phyloP scores from a whole-genome alignment of 2,329 filamentous ascomycete genomes.

The Aureobasidium sp. region DNA sequence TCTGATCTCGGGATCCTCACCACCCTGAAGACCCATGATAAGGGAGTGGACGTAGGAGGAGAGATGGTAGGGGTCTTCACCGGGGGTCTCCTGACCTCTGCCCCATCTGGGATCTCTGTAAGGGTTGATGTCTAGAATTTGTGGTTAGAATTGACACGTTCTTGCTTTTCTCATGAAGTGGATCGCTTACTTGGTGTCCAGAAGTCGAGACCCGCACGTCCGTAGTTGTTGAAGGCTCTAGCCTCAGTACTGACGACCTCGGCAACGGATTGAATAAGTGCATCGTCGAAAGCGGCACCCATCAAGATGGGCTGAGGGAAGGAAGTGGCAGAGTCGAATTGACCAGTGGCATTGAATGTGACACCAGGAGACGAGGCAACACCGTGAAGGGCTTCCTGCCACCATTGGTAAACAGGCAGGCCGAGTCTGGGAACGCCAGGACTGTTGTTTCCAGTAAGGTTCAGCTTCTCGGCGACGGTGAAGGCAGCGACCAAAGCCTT shows the following conservation, averaged over 20 bases:
- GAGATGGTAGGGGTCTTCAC: conserved; percentile 24
- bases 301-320: conserved; percentile 58
- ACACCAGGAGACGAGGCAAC: conserved; percentile 43
- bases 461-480: conserved; percentile 47
- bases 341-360: conserved; percentile 42
- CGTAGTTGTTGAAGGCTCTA: conserved; percentile 55
- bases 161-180: accelerated
- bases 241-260: conserved; percentile 51
- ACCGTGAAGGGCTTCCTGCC: conserved; percentile 53
- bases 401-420: conserved; percentile 52
- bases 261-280: conserved; percentile 49
- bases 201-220: conserved; percentile 47
- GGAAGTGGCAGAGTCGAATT: conserved; percentile 53
- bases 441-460: conserved; percentile 40
- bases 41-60: conserved; percentile 26
- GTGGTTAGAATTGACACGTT: not conserved
- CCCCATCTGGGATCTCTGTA: conserved; percentile 47
- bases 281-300: conserved; percentile 56
- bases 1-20: conserved; percentile 25
- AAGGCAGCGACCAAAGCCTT: conserved; percentile 42
- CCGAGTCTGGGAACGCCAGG: conserved; percentile 49
- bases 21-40: conserved; percentile 27
- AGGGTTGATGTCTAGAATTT: conserved; percentile 47
- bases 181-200: conserved; percentile 38
- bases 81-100: conserved; percentile 19